Evolutionary conservation across 2,329 filamentous ascomycete species (phyloP).

Genomic region (Claviceps citrina): DNA sequence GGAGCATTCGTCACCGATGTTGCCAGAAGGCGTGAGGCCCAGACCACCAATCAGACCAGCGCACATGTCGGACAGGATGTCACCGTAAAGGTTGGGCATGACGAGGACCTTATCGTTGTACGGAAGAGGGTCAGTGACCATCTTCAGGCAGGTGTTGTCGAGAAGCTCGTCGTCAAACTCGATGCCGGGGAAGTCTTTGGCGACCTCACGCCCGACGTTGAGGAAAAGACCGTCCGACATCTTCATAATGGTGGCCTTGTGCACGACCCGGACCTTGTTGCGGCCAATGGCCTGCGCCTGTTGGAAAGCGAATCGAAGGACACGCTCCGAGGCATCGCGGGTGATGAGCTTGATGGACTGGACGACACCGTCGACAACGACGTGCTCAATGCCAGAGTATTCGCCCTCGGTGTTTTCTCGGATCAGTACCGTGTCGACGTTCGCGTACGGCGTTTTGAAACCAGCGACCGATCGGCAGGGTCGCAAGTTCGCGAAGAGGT

Average conservation of each 20-base stretch:
- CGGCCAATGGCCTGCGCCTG: slow-evolving; percentile 85
- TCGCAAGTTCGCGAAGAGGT: slow-evolving; percentile 98
- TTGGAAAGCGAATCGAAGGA: slow-evolving; percentile 95
- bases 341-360: slow-evolving; percentile 99
- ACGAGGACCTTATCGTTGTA: slow-evolving; percentile 99
- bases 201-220: slow-evolving; percentile 65
- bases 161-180: slow-evolving; percentile 96
- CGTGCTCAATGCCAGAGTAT: slow-evolving; percentile 98
- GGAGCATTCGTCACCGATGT: slow-evolving; percentile 97
- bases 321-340: slow-evolving; percentile 81
- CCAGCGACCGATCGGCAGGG: slow-evolving; percentile 93
- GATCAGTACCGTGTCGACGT: slow-evolving; percentile 92
- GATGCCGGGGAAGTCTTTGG: slow-evolving; percentile 90
- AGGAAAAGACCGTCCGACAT: slow-evolving; percentile 99
- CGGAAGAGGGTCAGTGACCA: slow-evolving; percentile 85
- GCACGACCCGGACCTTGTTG: slow-evolving; percentile 92
- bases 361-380: slow-evolving; percentile 93
- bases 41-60: slow-evolving; percentile 96
- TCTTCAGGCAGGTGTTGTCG: slow-evolving; percentile 98
- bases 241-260: slow-evolving; percentile 99
- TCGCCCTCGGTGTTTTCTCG: slow-evolving; percentile 99
- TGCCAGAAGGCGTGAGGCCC: slow-evolving; percentile 90
- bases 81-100: slow-evolving; percentile 96
- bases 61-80: slow-evolving; percentile 99
- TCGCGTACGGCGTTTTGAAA: slow-evolving; percentile 97